Evolutionary conservation across 2,329 filamentous ascomycete species (phyloP), one percentile per base, ranked within the genome.

Genomic region (Pseudogymnoascus pannorum): DNA sequence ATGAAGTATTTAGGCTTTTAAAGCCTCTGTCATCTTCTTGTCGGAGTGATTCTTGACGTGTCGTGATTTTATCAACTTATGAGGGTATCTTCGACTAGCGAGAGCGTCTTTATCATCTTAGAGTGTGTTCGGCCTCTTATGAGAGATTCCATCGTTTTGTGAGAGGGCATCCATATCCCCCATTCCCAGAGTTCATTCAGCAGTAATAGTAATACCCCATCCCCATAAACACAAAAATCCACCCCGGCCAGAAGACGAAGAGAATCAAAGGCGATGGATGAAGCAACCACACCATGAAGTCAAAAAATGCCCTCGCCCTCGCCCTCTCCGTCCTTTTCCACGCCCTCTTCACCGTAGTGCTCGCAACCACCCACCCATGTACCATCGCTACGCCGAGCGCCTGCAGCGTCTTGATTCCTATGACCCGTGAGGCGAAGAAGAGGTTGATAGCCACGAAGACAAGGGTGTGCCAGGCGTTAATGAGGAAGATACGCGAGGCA

Each of bases 211-310:
- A 51, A 20, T 58, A 58, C 29, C 31, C 54, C 54, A 33, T 9
- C 20, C 54, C 54, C 29, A 51, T 51, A 29, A 51, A 51, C 44
- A 62, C n/a, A 12, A 62, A 18, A 4, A 60, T 31, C 61, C 61
- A 62, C 22, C 61, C 61, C 2, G 61, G 61, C 61, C 61, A 62
- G 11, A 62, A 62, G 11, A 62, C 35, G 31, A 62, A 48, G 18
- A 62, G 20, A 8, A 57, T 42, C 14, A 62, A 16, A n/a, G 61
- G 57, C 35, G 59, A 40, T 5, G 61, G 61, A 26, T 62, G 59
- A 22, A 62, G 18, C 18, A 62, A 48, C 61, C 61, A 62, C 4
- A 60, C 61, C 57, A 62, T 60, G 31, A 62, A 62, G 26, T 60
- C 61, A 38, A 60, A 60, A 24, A 62, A 62, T 16, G 54, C 9